Percentiles rank a stretch among this genome's conserved stretches.
Conservation (phyloP, 768 basidiomycete species). For the Suillus luteus region DNA sequence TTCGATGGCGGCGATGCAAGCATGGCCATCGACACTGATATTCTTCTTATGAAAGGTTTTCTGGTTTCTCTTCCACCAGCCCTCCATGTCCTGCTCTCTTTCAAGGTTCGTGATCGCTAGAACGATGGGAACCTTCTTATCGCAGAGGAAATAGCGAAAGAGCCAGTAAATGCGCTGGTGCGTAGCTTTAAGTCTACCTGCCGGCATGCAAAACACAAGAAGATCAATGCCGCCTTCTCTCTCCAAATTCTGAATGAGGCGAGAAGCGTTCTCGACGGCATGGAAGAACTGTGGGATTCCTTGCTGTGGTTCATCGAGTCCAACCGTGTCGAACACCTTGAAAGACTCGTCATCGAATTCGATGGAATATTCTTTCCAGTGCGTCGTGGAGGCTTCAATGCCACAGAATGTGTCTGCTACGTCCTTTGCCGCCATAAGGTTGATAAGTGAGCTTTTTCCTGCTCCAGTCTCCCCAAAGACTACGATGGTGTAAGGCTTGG, state of each 20-base stretch:
- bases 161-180: constrained; percentile 40
- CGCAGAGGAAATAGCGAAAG: constrained; percentile 41
- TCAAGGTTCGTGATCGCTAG: constrained; percentile 43
- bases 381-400: constrained; percentile 39
- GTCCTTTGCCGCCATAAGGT: constrained; percentile 28
- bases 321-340: constrained; percentile 36
- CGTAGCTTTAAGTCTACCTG: constrained; percentile 37
- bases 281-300: constrained; percentile 28
- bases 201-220: constrained; percentile 42
- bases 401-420: constrained; percentile 30
- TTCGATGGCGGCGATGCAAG: constrained; percentile 41
- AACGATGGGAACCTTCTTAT: constrained; percentile 37
- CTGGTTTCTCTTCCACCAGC: constrained; percentile 42
- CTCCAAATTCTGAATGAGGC: constrained; percentile 35
- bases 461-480: constrained; percentile 45
- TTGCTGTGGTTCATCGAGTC: constrained; percentile 34
- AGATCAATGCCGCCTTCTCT: constrained; percentile 39
- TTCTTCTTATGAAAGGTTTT: constrained; percentile 28
- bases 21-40: constrained; percentile 36
- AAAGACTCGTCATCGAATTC: constrained; percentile 23
- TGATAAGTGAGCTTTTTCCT: constrained; percentile 34
- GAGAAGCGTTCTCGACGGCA: constrained; percentile 32
- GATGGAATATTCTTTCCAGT: constrained; percentile 28
- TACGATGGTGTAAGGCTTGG: constrained; percentile 33
- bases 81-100: constrained; percentile 33